These are phyloP conservation scores for rapeseed (Brassica napus) DNA, from an alignment of 345 rosid genomes.

Conservation along the genomic window Da-Ae NC_063434.1:23877501-23878000, in stretches of 20 bases:
- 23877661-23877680: constrained; percentile 27
- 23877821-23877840: constrained; percentile 92
- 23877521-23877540: constrained; percentile 44
- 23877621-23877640: constrained; percentile 89
- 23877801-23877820: constrained; percentile 87
- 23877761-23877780: constrained; percentile 88
- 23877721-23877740: constrained; percentile 32
- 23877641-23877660: constrained; percentile 89
- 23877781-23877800: constrained; percentile 98
- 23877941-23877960: background rate
- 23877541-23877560: background rate
- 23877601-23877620: constrained; percentile 95
- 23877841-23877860: constrained; percentile 13
- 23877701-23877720: background rate
- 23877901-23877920: background rate
- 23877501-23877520: constrained; percentile 92
- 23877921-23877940: background rate
- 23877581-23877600: constrained; percentile 12
- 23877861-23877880: background rate
- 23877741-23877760: constrained; percentile 95
- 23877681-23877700: background rate
- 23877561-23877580: background rate
- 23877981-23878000: background rate
- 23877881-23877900: background rate
- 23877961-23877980: background rate